phyloP scores from a whole-genome alignment of 495 filamentous ascomycete genomes.

The Tuber borchii region DNA sequence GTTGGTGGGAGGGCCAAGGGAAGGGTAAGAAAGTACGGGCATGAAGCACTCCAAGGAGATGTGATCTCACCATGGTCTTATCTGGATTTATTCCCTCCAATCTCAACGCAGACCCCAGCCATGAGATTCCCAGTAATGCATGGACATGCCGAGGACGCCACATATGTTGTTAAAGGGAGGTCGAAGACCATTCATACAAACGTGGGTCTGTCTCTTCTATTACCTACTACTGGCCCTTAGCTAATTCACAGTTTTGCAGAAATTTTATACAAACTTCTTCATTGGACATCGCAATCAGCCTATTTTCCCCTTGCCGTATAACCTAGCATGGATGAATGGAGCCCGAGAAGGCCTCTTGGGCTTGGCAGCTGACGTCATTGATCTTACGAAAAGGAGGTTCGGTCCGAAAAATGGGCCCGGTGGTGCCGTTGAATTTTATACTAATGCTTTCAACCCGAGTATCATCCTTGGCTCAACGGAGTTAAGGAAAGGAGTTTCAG shows the following conservation, averaged over 20 bases:
- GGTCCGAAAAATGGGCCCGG: constrained; percentile 9
- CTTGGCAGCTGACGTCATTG: background rate
- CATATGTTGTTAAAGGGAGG: background rate
- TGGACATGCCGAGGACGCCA: background rate
- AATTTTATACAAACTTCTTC: constrained; percentile 80
- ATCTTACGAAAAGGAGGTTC: background rate
- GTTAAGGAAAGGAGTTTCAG: constrained; percentile 3
- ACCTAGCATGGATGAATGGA: constrained; percentile 55
- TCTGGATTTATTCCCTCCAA: background rate
- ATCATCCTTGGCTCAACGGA: constrained; percentile 15
- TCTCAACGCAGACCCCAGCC: background rate
- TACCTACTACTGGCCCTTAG: background rate
- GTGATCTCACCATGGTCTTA: background rate
- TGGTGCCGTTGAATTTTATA: constrained; percentile 8
- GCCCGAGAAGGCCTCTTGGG: background rate
- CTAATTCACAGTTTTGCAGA: background rate
- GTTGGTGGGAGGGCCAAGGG: background rate
- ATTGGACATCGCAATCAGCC: constrained; percentile 62
- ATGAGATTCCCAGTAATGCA: background rate
- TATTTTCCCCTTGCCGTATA: constrained; percentile 78
- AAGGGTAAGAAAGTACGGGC: background rate
- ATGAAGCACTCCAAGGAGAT: background rate
- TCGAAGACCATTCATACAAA: background rate
- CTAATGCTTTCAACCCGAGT: constrained; percentile 6
- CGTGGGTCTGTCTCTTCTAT: background rate